Evolutionary conservation across 177 flowering plant genomes (phyloP), one percentile per base, ranked within the genome.

Genomic region (Vitis hybrid): DNA sequence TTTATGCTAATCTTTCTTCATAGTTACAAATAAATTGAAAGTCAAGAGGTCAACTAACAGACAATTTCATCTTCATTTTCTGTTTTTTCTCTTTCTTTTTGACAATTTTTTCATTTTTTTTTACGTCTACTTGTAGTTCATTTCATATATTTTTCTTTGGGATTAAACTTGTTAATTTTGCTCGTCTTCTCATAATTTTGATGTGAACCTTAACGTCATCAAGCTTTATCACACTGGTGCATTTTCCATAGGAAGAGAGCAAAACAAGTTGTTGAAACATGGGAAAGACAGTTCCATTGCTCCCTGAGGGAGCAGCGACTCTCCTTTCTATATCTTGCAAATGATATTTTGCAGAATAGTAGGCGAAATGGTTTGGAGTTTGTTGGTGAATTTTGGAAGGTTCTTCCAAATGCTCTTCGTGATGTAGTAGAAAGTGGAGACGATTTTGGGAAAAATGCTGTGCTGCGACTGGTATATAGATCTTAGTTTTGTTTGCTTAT

Each of bases 171-270:
- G 46, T 40, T 40, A 40, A 40, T 40, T 5, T 40, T 40, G 8
- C 9, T 7, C 46, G 0, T 40, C 46, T 40, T 40, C 46, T 40
- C 7, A 40, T 40, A 40, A 6, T 40, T 40, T 40, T 40, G 18
- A 68, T 56, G 79, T 24, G 62, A 14, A 80, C 88, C 88, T 89
- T 90, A 78, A 90, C 69, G 3, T 35, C 3, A 12, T 63, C 65
- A 49, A 95, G 99, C 99, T 81, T 69, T 95, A 56, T 95, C 99
- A 48, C 97, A 93, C 73, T 95, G 99, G 98, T 95, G 97, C 72
- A 95, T 95, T 32, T 95, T 90, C 70, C 99, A 93, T 68, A 87
- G 87, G 90, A 88, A 84, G 75, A 90, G 91, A 76, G 96, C 98
- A 64, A 90, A 81, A 72, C 90, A 86, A 74, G 98, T 95, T 75